A percentile compares a stretch with the other conserved stretches of the same genome.
phyloP scores from a whole-genome alignment of 805 yeast species.

The Clavispora fructus region DNA sequence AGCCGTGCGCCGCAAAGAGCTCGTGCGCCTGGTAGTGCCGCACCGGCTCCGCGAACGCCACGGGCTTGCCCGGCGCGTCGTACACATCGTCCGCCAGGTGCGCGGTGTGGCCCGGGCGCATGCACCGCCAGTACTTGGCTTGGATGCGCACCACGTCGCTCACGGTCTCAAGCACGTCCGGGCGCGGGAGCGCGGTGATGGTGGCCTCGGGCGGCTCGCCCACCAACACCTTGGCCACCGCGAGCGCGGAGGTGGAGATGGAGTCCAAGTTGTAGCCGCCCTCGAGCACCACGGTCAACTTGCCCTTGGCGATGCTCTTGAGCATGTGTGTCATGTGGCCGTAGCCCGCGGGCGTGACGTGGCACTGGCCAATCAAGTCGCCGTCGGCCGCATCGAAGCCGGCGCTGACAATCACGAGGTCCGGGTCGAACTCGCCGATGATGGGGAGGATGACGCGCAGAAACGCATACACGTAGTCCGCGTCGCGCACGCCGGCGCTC shows the following conservation, averaged over 20 bases:
- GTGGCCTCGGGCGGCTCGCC: conserved; percentile 94
- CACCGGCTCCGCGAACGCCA: conserved; percentile 66
- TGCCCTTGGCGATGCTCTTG: conserved; percentile 83
- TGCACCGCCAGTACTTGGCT: conserved; percentile 80
- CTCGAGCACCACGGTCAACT: conserved; percentile 82
- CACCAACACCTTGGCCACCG: conserved; percentile 82
- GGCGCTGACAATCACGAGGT: conserved; percentile 84
- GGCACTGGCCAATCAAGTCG: conserved; percentile 94
- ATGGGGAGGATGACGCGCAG: conserved; percentile 81
- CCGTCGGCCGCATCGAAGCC: conserved; percentile 99
- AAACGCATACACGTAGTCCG: conserved; percentile 91
- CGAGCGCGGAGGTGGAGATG: conserved; percentile 83
- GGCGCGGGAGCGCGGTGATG: conserved; percentile 58
- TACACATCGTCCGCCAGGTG: conserved; percentile 35
- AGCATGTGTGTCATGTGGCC: conserved; percentile 94
- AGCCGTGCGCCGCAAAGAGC: conserved; percentile 48
- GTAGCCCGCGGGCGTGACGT: conserved; percentile 91
- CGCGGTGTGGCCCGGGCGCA: conserved; percentile 59
- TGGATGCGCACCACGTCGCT: conserved; percentile 78
- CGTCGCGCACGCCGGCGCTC: conserved; percentile 86
- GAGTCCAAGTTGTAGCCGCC: conserved; percentile 96
- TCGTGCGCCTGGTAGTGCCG: conserved; percentile 64
- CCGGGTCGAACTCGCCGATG: conserved; percentile 86
- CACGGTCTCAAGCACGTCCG: conserved; percentile 73
- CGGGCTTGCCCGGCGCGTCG: conserved; percentile 36